Base-by-base conservation (phyloP, 495 filamentous ascomycete species). In the Neurospora sp. region DNA sequence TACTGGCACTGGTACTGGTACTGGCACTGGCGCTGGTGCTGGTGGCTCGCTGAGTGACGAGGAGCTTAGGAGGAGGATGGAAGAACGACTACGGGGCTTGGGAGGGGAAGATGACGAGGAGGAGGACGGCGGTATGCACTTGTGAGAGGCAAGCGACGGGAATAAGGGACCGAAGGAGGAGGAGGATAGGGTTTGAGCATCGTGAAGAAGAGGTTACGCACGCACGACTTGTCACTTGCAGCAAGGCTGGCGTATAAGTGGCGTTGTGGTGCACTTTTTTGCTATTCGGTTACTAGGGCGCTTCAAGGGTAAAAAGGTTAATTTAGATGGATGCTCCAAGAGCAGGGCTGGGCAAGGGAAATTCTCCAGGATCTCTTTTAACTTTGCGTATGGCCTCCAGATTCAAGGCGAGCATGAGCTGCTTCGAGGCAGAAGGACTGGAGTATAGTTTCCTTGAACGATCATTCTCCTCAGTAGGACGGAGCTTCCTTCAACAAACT, bases 121-220 rank as follows among this genome's bases (percentile, higher is more conserved):
- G 8, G 85, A 89, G 46, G 87, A 86, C 20, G 91, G 35, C 35
- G 35, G 91, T 11, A 83, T 94, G 77, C 89, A 92, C 81, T 80
- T 93, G 71, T 93, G 79, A 86, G 27, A n/a, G 16, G 22, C n/a
- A 20, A 38, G 11, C 7, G 53, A 37, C 27, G 53, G 12, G 53
- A 37, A 18, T 35, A 65, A 18, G 27, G 27, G 27, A 65, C 27
- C 53, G 27, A 37, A 61, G 22, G 6, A 61, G 22, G 27, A 31
- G 27, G 27, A 31, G 27, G 27, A 31, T 31, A 31, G 27, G 2
- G 27, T 31, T 61, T 61, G 53, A 65, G 14, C 22, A 31, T 18
- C 12, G 11, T 35, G 12, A 37, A 61, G 48, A 61, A 37, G 20
- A 65, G 42, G n/a, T 46, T 46, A 46, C 18, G 8, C 18, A 46